phyloP scores from a whole-genome alignment of 2,329 filamentous ascomycete species.

The Spiromastix sp. region DNA sequence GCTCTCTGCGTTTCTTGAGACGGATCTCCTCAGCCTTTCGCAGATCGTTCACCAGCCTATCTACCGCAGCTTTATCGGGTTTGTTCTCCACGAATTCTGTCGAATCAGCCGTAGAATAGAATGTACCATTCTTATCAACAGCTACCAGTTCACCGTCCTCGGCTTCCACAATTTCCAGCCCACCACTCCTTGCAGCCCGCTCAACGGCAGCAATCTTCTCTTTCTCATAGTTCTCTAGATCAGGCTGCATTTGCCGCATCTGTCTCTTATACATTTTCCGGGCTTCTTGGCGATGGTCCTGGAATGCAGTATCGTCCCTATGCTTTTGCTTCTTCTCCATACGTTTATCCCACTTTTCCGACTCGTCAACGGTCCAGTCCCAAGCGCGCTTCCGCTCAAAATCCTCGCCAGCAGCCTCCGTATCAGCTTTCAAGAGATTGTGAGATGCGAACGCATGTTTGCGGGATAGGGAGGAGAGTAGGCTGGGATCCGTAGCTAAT shows the following conservation, averaged over 20 bases:
- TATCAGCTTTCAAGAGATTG: conserved; percentile 86
- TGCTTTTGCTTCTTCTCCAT: conserved; percentile 74
- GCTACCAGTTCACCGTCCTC: conserved; percentile 89
- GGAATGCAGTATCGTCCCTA: conserved; percentile 78
- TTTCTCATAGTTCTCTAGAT: conserved; percentile 75
- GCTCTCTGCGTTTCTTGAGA: conserved; percentile 74
- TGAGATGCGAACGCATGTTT: conserved; percentile 81
- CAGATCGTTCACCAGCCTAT: conserved; percentile 76
- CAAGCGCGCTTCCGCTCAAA: conserved; percentile 97
- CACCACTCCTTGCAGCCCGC: conserved; percentile 70
- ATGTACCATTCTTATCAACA: conserved; percentile 79
- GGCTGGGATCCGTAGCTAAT: conserved; percentile 62
- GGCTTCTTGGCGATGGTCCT: conserved; percentile 78
- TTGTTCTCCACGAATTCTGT: conserved; percentile 74
- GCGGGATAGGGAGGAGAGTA: conserved; percentile 69
- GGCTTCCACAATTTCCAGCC: conserved; percentile 90
- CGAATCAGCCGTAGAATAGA: conserved; percentile 81
- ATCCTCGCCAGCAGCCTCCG: conserved; percentile 74
- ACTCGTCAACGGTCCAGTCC: conserved; percentile 97
- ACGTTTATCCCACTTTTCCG: conserved; percentile 85
- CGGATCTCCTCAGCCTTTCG: conserved; percentile 79
- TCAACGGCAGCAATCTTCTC: conserved; percentile 80
- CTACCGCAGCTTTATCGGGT: conserved; percentile 76
- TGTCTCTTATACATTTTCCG: conserved; percentile 92
- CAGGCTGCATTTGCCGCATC: conserved; percentile 62